Evolutionary conservation across 129 eudicot genomes (phyloP).

Genomic region (Apium graveolens): DNA sequence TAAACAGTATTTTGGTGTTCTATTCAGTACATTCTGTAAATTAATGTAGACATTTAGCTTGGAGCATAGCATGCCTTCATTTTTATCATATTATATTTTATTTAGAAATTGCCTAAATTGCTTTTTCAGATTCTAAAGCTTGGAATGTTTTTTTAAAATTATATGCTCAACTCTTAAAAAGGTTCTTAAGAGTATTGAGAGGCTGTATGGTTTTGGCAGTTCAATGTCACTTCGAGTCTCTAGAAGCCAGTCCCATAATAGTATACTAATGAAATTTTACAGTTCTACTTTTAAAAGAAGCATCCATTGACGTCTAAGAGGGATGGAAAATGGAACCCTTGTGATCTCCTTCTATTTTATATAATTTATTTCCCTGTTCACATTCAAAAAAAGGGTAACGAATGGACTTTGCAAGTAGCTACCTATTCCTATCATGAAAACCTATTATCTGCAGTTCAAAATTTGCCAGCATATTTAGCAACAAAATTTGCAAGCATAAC

Average conservation of each 20-base stretch:
- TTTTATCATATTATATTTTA: background rate
- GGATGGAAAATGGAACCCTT: slow-evolving; percentile 1
- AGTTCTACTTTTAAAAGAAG: background rate
- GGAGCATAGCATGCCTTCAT: background rate
- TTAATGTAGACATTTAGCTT: background rate
- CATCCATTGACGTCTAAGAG: background rate
- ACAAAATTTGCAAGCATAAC: background rate
- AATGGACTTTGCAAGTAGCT: background rate
- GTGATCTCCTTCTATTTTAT: background rate
- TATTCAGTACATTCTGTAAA: background rate
- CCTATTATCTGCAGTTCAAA: background rate
- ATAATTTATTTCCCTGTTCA: background rate
- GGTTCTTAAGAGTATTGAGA: background rate
- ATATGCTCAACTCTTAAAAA: background rate
- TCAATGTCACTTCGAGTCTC: background rate
- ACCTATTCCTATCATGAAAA: background rate
- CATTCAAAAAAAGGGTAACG: background rate
- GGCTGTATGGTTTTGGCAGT: background rate
- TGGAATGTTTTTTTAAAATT: background rate
- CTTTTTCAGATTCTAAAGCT: background rate
- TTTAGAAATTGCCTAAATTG: background rate
- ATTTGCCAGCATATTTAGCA: background rate
- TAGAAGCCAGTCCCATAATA: background rate
- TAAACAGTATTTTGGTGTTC: background rate
- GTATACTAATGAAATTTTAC: background rate